These are phyloP conservation scores for Phaeosphaeria sp. DNA, from an alignment of 2,329 filamentous ascomycete genomes.

Conservation along the genomic window DNA sequence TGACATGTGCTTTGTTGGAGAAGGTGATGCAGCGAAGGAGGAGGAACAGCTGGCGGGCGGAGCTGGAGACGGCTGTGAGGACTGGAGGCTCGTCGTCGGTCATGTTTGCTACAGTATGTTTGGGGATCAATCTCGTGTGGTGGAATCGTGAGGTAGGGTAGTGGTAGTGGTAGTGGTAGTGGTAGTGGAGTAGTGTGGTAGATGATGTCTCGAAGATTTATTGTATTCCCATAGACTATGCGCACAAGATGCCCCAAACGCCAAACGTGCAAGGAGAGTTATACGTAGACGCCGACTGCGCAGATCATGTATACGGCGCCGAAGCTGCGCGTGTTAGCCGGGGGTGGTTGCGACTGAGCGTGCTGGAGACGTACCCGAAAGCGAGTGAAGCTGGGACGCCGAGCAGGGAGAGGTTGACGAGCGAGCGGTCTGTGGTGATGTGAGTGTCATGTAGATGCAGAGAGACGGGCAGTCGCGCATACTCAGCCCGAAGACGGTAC, in stretches of 20 bases:
- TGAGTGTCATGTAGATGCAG: slow-evolving; percentile 47
- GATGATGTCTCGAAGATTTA: slow-evolving; percentile 37
- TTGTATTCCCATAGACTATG: slow-evolving; percentile 50
- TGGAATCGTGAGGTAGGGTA: slow-evolving; percentile 1
- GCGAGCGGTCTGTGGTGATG: slow-evolving; percentile 79
- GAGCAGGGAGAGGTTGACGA: slow-evolving; percentile 76
- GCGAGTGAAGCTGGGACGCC: slow-evolving; percentile 87
- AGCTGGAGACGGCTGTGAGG: slow-evolving; percentile 78
- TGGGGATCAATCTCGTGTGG: slow-evolving; percentile 3
- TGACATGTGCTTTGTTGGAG: slow-evolving; percentile 66
- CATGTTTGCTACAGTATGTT: slow-evolving; percentile 26
- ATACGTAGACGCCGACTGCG: slow-evolving; percentile 98
- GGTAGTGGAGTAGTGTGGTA: slow-evolving; percentile 13
- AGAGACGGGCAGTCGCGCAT: slow-evolving; percentile 37
- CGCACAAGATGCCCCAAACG: slow-evolving; percentile 33
- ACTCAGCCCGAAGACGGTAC: slow-evolving; percentile 87
- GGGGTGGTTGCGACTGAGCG: too few species aligned
- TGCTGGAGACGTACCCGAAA: slow-evolving; percentile 73
- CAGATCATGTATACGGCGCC: slow-evolving; percentile 99
- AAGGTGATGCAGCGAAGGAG: slow-evolving; percentile 69
- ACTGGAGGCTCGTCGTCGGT: slow-evolving; percentile 56
- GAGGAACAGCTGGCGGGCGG: slow-evolving; percentile 75
- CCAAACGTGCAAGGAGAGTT: slow-evolving; percentile 46
- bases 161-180: slow-evolving; percentile 13
- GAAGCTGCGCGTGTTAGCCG: slow-evolving; percentile 65